Conservation (phyloP, 2,329 filamentous ascomycete species). For the Ophiostoma triangulosporum region DNA sequence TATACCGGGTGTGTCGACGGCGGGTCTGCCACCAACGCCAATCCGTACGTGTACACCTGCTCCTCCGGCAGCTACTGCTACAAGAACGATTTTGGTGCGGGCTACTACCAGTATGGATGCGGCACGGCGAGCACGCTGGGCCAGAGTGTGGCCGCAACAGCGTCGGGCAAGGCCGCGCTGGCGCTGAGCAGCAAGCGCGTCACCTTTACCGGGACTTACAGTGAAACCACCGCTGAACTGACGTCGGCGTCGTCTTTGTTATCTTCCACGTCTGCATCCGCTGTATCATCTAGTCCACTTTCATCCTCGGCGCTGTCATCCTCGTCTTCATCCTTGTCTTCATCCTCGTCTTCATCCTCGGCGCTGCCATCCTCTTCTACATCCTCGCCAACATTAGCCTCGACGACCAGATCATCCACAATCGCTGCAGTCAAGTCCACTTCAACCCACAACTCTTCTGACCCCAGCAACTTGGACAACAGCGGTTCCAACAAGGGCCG, state of each 20-base stretch:
- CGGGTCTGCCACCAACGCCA: slow-evolving; percentile 31
- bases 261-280: slow-evolving; percentile 7
- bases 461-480: slow-evolving; percentile 14
- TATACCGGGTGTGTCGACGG: slow-evolving; percentile 44
- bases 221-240: slow-evolving; percentile 10
- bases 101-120: slow-evolving; percentile 44
- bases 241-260: not conserved
- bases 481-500: slow-evolving; percentile 15
- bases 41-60: slow-evolving; percentile 46
- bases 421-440: slow-evolving; percentile 7
- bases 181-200: slow-evolving; percentile 27
- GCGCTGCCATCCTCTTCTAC: slow-evolving; percentile 3
- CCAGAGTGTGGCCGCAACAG: slow-evolving; percentile 34
- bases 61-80: slow-evolving; percentile 38
- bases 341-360: not conserved
- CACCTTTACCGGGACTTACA: slow-evolving; percentile 26
- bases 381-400: slow-evolving; percentile 12
- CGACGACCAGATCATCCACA: slow-evolving; percentile 8
- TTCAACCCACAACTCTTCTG: slow-evolving; percentile 6
- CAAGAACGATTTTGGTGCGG: slow-evolving; percentile 40
- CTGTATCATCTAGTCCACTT: slow-evolving; percentile 3
- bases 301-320: slow-evolving; percentile 3
- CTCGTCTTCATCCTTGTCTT: slow-evolving; percentile 5
- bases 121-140: slow-evolving; percentile 35
- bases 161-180: slow-evolving; percentile 27